Base-by-base conservation (phyloP, 192 early-diverging fungal genomes). In the Chytriomyces confervae region DNA sequence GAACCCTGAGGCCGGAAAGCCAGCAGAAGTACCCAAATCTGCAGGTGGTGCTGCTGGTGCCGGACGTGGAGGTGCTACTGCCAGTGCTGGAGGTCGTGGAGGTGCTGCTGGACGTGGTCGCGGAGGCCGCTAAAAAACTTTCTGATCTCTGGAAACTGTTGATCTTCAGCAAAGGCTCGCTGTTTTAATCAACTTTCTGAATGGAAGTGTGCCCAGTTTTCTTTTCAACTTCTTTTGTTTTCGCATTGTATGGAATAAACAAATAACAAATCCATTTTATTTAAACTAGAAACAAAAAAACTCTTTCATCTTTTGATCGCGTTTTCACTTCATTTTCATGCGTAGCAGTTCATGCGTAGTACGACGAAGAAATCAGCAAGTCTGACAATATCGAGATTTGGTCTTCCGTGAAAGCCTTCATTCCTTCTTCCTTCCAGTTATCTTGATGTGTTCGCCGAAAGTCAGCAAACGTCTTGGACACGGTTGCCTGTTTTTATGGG, bases 381-480 rank as follows among this genome's bases (percentile, higher is more conserved):
- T 98, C 96, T 8, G 91, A 90, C 62, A 98, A 79, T 18, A 94
- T 77, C 46, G 91, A 91, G 48, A 93, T 76, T 80, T 98, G 93
- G 29, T 93, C 89, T 36, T 87, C 87, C 1, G 84, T 89, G 79
- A 98, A 97, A 73, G 83, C 81, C 72, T 84, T 84, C 79, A 89
- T 88, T 2, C 60, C 53, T 72, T 98, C 95, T 69, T 95, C 91
- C 67, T 95, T 94, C 97, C 97, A 98, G 8, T 92, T 93, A 75
- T 98, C 97, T 71, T 94, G 93, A 77, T 98, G 97, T 6, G 97
- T 98, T 64, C 97, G 85, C 75, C 93, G 87, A 78, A 98, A 98
- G 75, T 98, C 95, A 6, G 95, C 91, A 89, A 97, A 97, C 24
- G 91, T 92, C 64, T 91, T 92, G 71, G 92, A 89, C 5, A 96